phyloP scores from a whole-genome alignment of 1,284 basidiomycete species.

The Ustilago tritici region DNA sequence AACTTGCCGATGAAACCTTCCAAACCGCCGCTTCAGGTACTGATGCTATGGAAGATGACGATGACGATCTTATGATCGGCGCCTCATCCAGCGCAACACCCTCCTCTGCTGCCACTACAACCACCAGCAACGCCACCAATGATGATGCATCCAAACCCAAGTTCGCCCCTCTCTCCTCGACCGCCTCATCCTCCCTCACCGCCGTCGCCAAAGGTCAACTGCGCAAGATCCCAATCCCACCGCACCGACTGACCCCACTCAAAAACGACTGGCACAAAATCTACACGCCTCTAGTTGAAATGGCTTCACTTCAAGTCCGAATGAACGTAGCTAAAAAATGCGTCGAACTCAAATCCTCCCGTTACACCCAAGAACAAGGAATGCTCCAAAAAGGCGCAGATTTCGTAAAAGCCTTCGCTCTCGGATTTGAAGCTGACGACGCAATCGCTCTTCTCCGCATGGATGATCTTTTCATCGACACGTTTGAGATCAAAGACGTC shows the following conservation, averaged over 20 bases:
- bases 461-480: slow-evolving; percentile 97
- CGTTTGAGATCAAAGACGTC: slow-evolving; percentile 97
- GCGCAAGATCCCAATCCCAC: slow-evolving; percentile 82
- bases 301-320: slow-evolving; percentile 90
- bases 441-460: slow-evolving; percentile 92
- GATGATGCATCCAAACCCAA: slow-evolving; percentile 14
- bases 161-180: slow-evolving; percentile 35
- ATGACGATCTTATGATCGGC: slow-evolving; percentile 52
- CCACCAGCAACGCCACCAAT: not conserved
- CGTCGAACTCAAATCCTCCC: slow-evolving; percentile 96
- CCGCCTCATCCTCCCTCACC: slow-evolving; percentile 18
- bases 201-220: slow-evolving; percentile 57
- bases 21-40: slow-evolving; percentile 16
- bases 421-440: slow-evolving; percentile 89
- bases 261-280: slow-evolving; percentile 98
- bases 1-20: slow-evolving; percentile 38
- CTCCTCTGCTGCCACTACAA: not conserved
- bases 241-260: slow-evolving; percentile 95
- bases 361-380: slow-evolving; percentile 76
- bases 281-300: slow-evolving; percentile 94
- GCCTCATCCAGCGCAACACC: slow-evolving; percentile 8
- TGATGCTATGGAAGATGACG: slow-evolving; percentile 32
- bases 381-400: slow-evolving; percentile 94
- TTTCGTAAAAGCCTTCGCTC: slow-evolving; percentile 92
- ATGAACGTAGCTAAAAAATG: slow-evolving; percentile 91